phyloP scores from a whole-genome alignment of 2,329 filamentous ascomycete genomes.

The Neofusicoccum laricinum region DNA sequence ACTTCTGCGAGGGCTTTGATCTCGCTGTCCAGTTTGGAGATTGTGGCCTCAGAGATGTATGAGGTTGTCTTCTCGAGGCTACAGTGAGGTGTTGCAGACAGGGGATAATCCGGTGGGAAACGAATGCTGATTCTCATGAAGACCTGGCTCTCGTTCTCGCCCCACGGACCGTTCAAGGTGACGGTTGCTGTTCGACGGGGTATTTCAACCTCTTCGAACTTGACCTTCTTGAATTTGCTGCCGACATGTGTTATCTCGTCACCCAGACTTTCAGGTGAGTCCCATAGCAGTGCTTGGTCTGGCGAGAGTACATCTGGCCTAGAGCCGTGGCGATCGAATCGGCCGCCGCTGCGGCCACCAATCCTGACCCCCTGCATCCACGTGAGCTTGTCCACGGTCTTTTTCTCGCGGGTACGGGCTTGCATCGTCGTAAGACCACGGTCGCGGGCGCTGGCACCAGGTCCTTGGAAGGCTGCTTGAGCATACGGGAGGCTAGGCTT shows the following conservation, averaged over 20 bases:
- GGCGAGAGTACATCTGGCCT: conserved; percentile 18
- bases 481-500: conserved; percentile 20
- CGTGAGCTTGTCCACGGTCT: conserved; percentile 57
- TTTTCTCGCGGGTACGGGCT: conserved; percentile 45
- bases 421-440: conserved; percentile 44
- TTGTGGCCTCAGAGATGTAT: conserved; percentile 49
- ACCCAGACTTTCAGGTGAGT: conserved; percentile 50
- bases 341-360: conserved; percentile 37
- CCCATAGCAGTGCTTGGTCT: conserved; percentile 22
- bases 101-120: conserved; percentile 58
- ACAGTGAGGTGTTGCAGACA: conserved; percentile 48
- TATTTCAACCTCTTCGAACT: conserved; percentile 58
- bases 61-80: conserved; percentile 57
- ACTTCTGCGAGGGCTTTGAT: conserved; percentile 55
- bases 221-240: conserved; percentile 59
- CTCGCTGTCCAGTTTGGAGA: conserved; percentile 49
- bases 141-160: conserved; percentile 47
- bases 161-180: conserved; percentile 61
- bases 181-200: conserved; percentile 53
- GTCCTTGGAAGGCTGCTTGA: conserved; percentile 28
- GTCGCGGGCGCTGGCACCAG: conserved; percentile 7
- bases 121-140: conserved; percentile 58
- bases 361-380: conserved; percentile 67
- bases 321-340: conserved; percentile 21
- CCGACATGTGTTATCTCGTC: conserved; percentile 62